Evolutionary conservation across 2,329 filamentous ascomycete genomes (phyloP).

Genomic region (Hymenoscyphus infarciens): DNA sequence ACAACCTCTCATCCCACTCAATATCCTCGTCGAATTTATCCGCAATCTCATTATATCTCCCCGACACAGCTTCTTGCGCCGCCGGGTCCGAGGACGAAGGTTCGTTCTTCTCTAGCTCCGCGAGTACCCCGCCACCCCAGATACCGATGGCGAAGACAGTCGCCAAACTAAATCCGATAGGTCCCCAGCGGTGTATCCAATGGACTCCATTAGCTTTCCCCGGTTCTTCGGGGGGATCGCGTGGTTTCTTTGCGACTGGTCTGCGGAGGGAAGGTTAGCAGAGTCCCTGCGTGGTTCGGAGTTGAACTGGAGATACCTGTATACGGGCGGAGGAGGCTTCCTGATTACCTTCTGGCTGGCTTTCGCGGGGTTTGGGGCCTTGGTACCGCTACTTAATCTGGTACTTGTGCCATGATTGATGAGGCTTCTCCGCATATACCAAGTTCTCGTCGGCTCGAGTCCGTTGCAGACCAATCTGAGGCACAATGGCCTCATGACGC

Average conservation of each 20-base stretch:
- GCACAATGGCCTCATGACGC: background rate
- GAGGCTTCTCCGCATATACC: background rate
- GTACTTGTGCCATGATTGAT: background rate
- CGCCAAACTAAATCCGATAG: background rate
- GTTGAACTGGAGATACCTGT: background rate
- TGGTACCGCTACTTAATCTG: background rate
- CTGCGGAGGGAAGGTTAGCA: background rate
- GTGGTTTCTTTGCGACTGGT: background rate
- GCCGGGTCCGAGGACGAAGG: constrained; percentile 26
- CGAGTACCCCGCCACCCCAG: background rate
- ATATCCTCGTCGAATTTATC: constrained; percentile 56
- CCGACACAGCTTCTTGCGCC: constrained; percentile 32
- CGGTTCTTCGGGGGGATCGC: background rate
- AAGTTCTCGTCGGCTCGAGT: background rate
- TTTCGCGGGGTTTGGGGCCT: background rate
- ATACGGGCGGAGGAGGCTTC: background rate
- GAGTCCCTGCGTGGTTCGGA: background rate
- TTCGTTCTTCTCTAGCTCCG: constrained; percentile 6
- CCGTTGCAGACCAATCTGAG: background rate
- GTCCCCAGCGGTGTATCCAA: background rate
- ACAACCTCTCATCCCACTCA: constrained; percentile 53
- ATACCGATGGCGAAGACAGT: background rate
- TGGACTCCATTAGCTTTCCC: background rate
- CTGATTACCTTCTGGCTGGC: background rate
- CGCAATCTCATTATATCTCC: constrained; percentile 39